These are phyloP conservation scores for Skeletonema potamos DNA, from an alignment of 108 stramenopile species.

Conservation along the genomic window DNA sequence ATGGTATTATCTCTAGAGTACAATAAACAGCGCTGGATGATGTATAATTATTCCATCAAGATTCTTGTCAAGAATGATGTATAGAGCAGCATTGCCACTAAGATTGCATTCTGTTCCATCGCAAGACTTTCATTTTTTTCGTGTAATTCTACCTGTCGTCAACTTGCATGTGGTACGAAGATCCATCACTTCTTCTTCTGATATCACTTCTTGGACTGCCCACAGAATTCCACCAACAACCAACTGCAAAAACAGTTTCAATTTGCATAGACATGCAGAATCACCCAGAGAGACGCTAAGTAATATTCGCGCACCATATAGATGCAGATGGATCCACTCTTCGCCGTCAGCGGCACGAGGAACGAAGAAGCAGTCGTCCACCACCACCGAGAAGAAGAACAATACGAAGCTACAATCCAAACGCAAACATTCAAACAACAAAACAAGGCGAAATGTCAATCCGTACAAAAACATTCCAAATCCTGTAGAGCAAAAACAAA, in stretches of 20 bases:
- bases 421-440: neutral
- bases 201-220: neutral
- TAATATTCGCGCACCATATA: neutral
- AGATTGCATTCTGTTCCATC: neutral
- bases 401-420: neutral
- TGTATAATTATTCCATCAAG: too few relatives aligned
- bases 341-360: neutral
- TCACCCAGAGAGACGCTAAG: neutral
- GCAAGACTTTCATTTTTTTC: neutral
- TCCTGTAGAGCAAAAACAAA: slow-evolving; percentile 9
- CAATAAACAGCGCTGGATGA: too few relatives aligned
- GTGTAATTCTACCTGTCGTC: neutral
- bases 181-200: neutral
- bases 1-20: too few relatives aligned
- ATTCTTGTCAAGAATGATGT: neutral
- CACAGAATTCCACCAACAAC: neutral
- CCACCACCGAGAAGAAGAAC: neutral
- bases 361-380: neutral
- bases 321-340: neutral
- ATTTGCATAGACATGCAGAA: neutral
- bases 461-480: slow-evolving; percentile 9
- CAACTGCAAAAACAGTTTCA: neutral
- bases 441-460: neutral
- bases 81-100: neutral
- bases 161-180: too few relatives aligned